Base-by-base conservation (phyloP, 2,329 filamentous ascomycete genomes). In the Dichotomopilus funicola region DNA sequence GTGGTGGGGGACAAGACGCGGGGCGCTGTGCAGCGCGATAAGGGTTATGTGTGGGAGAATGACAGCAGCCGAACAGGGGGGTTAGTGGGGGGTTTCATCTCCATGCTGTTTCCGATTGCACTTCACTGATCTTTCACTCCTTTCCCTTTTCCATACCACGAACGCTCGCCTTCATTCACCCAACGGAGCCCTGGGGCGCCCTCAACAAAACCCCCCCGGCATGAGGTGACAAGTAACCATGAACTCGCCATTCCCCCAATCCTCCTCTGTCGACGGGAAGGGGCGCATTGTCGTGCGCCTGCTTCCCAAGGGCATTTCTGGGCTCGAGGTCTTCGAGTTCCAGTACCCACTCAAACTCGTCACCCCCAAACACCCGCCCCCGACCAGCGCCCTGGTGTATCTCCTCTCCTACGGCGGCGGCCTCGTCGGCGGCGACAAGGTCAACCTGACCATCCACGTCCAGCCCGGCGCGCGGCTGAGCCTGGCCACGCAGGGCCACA, bases 301-400 rank as follows among this genome's bases (percentile, higher is more conserved):
- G 5, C 78, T 91, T 8, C 89, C 91, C 38, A 85, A 86, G 36
- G 79, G 81, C 33, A 81, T 81, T 48, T 89, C 89, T 11, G 83
- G 85, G 46, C 79, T 96, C 35, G 82, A 86, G 58, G 82, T 79
- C 36, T 81, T 96, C 62, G 86, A 85, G 38, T 97, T 95, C 69
- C 90, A 95, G 69, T 99, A 97, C 66, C 94, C 94, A 1, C 79
- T 99, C 47, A 99, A 99, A 71, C 81, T 99, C 55, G 89, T 99
- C 59, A 87, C 91, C 0, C 90, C 92, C 1, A 79, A 85, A 11
- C 82, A 87, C 9, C 76, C 85, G 5, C 77, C 79, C 48, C 75
- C 80, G 42, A 79, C 85, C 55, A 78, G 88, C 55, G 79, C 91
- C 7, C 82, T 94, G 36, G 85, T 96, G 42, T 97, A 96, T 68